Evolutionary conservation across 2,329 filamentous ascomycete genomes (phyloP).

Genomic region (Venturia carpophila): DNA sequence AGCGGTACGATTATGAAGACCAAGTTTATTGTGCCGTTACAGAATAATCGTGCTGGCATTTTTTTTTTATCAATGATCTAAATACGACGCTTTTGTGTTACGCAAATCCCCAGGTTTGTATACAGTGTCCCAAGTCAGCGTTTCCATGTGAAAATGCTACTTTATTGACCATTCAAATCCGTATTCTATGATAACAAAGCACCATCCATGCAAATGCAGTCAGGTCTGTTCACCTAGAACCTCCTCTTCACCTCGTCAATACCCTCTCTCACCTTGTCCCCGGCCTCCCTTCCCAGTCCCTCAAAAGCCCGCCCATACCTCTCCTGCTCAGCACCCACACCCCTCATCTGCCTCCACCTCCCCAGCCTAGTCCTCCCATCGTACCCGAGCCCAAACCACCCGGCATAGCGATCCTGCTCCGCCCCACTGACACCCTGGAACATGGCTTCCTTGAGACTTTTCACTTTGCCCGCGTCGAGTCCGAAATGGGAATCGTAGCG

Average conservation of each 20-base stretch:
- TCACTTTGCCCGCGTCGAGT: constrained; percentile 8
- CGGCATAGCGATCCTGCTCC: constrained; percentile 16
- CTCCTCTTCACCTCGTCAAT: constrained; percentile 8
- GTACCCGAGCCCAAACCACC: constrained; percentile 15
- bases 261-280: not conserved
- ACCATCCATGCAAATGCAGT: not conserved
- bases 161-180: not conserved
- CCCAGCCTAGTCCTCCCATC: constrained; percentile 14
- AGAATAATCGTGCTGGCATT: too few relatives aligned
- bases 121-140: too few relatives aligned
- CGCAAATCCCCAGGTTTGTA: too few relatives aligned
- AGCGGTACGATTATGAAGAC: too few relatives aligned
- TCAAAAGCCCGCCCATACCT: constrained; percentile 11
- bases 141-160: not conserved
- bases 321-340: constrained; percentile 12
- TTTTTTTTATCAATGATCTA: too few relatives aligned
- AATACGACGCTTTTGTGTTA: too few relatives aligned
- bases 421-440: constrained; percentile 14
- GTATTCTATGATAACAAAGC: not conserved
- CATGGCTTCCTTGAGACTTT: constrained; percentile 12
- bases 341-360: not conserved
- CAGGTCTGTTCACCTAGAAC: not conserved
- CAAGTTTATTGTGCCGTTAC: too few relatives aligned
- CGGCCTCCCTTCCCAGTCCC: not conserved
- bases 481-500: constrained; percentile 12